Evolutionary conservation across 192 early-diverging fungal genomes (phyloP), one percentile per base, ranked within the genome.

Genomic region (Coemansia sp.): DNA sequence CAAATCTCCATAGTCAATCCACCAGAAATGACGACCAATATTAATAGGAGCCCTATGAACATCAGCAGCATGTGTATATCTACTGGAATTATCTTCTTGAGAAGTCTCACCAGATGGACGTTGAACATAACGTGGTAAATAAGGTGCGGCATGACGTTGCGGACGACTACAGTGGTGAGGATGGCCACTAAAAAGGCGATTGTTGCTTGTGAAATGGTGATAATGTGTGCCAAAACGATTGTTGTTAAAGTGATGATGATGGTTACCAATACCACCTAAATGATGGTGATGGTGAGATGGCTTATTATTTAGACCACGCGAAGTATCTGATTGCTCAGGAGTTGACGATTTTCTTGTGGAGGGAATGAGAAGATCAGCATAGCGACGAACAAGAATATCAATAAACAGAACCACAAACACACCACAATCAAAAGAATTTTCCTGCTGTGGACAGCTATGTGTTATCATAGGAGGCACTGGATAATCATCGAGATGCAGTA

Each of bases 361-460:
- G 7, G 57, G 41, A 0, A 59, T 24, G 21, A 63, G 69, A 3
- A 68, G n/a, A 22, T 81, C 73, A 32, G 69, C 69, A 49, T 74
- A 75, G 22, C 78, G 60, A 7, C 78, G 64, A 5, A 62, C 65
- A 18, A 81, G 69, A 10, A 81, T 22, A 49, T 81, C 78, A 14
- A 60, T 67, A 66, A 75, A 81, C 22, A 81, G 25, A 0, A 81
- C 47, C 14, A 81, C 73, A 62, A 81, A 81, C 0, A 81, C 30
- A 2, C 78, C 78, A 52, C 78, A 81, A 41, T 81, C 78, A 4
- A 58, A 68, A 5, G 56, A 34, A 41, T 81, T 81, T 24, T 81
- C 78, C 49, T 81, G 78, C 54, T 81, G 78, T 21, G 78, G 78
- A 14, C 78, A 81, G 28, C 69, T 71, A n/a, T 81, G 78, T 26